A percentile compares a stretch with the other conserved stretches of the same genome.
phyloP scores from a whole-genome alignment of 2,329 filamentous ascomycete species.

The Cladosporium sp. region DNA sequence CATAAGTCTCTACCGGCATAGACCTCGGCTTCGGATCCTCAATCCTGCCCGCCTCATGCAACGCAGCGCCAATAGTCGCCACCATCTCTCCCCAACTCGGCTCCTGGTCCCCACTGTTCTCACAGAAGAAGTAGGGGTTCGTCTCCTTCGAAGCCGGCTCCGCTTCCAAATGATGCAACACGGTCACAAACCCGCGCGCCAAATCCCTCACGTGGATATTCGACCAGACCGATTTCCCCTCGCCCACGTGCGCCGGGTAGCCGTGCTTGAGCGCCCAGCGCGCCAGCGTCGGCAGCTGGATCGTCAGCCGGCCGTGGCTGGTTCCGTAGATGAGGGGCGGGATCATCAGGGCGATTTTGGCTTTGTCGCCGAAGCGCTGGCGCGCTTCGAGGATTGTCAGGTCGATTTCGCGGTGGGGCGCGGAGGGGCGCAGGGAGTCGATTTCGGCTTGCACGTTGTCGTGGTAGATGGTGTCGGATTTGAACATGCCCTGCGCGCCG shows the following conservation, averaged over 20 bases:
- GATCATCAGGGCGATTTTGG: constrained; percentile 47
- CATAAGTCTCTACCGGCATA: constrained; percentile 36
- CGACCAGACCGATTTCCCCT: constrained; percentile 39
- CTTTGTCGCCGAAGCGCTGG: constrained; percentile 34
- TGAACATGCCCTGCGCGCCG: constrained; percentile 30
- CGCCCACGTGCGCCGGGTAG: constrained; percentile 43
- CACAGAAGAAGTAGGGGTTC: constrained; percentile 50
- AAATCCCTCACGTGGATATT: constrained; percentile 48
- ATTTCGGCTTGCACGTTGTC: constrained; percentile 40
- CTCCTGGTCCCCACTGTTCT: constrained; percentile 38
- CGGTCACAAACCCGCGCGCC: constrained; percentile 41
- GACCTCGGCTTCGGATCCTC: constrained; percentile 33
- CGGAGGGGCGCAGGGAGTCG: constrained; percentile 39
- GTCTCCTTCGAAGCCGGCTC: constrained; percentile 24
- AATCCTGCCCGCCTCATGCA: constrained; percentile 38
- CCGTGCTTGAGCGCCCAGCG: constrained; percentile 48
- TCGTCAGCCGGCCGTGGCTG: constrained; percentile 39
- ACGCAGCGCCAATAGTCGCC: constrained; percentile 33
- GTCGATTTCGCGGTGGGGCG: constrained; percentile 45
- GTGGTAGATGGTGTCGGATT: constrained; percentile 39
- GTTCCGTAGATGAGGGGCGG: constrained; percentile 45
- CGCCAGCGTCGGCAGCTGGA: constrained; percentile 46
- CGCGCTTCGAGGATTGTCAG: constrained; percentile 39
- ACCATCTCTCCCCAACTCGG: constrained; percentile 42
- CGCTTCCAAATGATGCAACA: constrained; percentile 45